Evolutionary conservation across 306 rosid species (phyloP).

Genomic region (Datisca glomerata): DNA sequence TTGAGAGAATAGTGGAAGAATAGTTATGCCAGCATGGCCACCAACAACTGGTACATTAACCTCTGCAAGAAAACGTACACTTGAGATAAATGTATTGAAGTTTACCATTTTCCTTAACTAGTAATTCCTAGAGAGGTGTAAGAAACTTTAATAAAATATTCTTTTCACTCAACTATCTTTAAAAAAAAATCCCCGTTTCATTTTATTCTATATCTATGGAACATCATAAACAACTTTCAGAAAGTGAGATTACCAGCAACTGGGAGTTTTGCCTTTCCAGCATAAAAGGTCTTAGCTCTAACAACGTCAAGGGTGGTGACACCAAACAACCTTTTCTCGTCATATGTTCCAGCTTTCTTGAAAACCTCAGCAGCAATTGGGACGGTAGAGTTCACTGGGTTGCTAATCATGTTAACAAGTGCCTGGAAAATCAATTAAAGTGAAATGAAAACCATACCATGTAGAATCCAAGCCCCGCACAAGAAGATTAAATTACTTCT

Average conservation of each 20-base stretch:
- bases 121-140: too few species aligned
- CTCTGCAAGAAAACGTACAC: constrained; percentile 40
- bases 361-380: constrained; percentile 97
- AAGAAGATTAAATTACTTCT: neutral
- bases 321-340: constrained; percentile 82
- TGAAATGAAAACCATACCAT: neutral
- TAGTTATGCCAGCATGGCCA: constrained; percentile 95
- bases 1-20: constrained; percentile 96
- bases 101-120: too few species aligned
- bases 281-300: constrained; percentile 91
- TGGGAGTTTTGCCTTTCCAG: constrained; percentile 81
- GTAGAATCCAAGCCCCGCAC: neutral
- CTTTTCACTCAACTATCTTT: too few species aligned
- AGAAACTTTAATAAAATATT: too few species aligned
- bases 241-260: constrained; percentile 50
- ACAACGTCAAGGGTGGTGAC: constrained; percentile 98
- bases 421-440: constrained; percentile 57
- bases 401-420: constrained; percentile 86
- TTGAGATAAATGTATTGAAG: neutral
- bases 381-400: constrained; percentile 94
- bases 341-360: constrained; percentile 84
- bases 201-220: too few species aligned
- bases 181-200: too few species aligned
- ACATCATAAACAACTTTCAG: too few species aligned
- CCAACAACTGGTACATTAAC: constrained; percentile 97